Evolutionary conservation across 257 asterid species (phyloP).

Genomic region (Ilex asprella): DNA sequence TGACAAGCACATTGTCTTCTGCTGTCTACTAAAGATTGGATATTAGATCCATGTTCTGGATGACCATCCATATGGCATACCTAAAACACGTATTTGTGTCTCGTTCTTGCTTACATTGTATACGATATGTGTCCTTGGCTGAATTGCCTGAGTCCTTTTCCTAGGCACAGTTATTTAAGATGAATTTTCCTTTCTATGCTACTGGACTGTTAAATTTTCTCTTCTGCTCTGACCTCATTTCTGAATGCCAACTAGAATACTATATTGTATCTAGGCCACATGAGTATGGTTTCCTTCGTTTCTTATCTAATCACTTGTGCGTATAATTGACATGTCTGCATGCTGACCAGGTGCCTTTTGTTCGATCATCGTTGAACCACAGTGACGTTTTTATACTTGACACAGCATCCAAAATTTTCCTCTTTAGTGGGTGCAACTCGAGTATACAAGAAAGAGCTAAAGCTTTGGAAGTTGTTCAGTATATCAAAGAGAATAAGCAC

Average conservation of each 20-base stretch:
- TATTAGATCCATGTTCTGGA: no score
- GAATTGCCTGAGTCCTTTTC: no score
- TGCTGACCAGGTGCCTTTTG: conserved; percentile 50
- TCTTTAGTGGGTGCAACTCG: conserved; percentile 78
- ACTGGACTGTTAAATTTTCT: no score
- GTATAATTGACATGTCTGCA: neutral
- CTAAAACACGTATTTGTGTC: neutral
- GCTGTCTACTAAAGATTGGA: no score
- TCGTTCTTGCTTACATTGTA: neutral
- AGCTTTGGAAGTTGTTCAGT: conserved; percentile 88
- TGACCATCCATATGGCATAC: no score
- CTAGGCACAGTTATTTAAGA: neutral
- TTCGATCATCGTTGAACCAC: conserved; percentile 74
- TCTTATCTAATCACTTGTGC: neutral
- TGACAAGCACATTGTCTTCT: no score
- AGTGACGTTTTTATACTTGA: conserved; percentile 75
- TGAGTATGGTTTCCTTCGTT: no score
- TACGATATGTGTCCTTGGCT: neutral
- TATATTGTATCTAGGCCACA: no score
- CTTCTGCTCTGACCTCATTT: no score
- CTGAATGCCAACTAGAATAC: no score
- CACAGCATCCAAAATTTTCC: conserved; percentile 62
- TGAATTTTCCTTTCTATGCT: neutral
- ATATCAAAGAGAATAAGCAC: conserved; percentile 70
- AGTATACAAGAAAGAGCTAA: conserved; percentile 83